Conservation (phyloP, 2,329 filamentous ascomycete species). For the Chlorencoelia australis region DNA sequence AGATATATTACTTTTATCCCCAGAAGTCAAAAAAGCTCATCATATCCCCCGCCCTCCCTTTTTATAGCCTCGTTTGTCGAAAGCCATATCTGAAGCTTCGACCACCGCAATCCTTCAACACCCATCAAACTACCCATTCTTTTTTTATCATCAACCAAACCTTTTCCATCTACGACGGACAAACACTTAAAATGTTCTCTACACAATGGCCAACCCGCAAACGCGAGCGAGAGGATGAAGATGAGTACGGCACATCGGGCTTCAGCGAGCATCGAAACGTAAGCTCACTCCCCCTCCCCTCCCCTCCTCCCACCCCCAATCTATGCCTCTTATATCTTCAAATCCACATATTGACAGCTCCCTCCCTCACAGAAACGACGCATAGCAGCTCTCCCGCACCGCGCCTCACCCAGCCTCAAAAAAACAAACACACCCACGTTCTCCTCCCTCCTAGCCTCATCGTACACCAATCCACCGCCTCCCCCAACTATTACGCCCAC, state of each 20-base stretch:
- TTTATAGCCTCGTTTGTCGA: no score
- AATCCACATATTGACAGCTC: constrained; percentile 6
- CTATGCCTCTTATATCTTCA: constrained; percentile 1
- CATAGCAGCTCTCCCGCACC: constrained; percentile 22
- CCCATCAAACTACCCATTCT: no score
- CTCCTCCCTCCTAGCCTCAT: constrained; percentile 1
- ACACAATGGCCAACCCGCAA: constrained; percentile 16
- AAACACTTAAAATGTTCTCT: constrained; percentile 1
- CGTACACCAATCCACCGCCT: constrained; percentile 14
- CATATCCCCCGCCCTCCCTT: no score
- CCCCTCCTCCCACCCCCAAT: not conserved
- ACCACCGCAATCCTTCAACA: no score
- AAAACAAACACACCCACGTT: constrained; percentile 14
- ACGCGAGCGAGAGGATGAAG: constrained; percentile 22
- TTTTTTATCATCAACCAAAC: not conserved
- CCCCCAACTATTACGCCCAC: constrained; percentile 25
- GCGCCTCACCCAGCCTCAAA: constrained; percentile 17
- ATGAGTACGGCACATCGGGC: constrained; percentile 17
- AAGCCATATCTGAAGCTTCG: no score
- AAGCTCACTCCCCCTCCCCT: constrained; percentile 6
- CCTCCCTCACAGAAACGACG: constrained; percentile 29
- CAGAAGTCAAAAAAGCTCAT: no score
- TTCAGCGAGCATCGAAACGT: constrained; percentile 26
- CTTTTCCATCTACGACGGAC: not conserved
- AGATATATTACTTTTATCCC: no score